Evolutionary conservation across 805 yeast genomes (phyloP), one percentile per base, ranked within the genome.

Genomic region (Clavispora carvajalis): DNA sequence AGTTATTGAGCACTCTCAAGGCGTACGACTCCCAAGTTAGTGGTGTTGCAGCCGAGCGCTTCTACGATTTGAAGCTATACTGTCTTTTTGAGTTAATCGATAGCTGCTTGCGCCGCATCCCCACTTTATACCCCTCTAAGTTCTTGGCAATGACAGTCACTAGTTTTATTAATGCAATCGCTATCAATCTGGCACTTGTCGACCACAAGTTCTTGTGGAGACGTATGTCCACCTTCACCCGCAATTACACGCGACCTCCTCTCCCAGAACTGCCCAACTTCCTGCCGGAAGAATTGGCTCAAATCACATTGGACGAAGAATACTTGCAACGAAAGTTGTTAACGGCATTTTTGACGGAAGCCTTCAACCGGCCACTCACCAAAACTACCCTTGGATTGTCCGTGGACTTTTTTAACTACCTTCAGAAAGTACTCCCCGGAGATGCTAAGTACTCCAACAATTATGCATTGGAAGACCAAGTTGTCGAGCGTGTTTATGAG

Each of bases 81-180:
- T 67, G 79, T 25, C 51, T 86, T 7, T 67, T 81, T 42, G 95
- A 89, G 62, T 67, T 88, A 39, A 62, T 85, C 39, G 69, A 65
- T 13, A 67, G 78, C 33, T 75, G 80, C 31, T 57, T 85, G 52
- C 76, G 73, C 47, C 66, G 81, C 43, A 81, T 87, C 45, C 65
- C 69, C 28, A 85, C 95, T 0, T 57, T 77, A 15, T 80, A 82
- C 54, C 96, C 97, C 7, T 84, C 95, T 0, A 77, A 84, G 46
- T 89, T 85, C 54, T 63, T 90, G 35, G 73, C 83, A 1, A 82
- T 86, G 75, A 77, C 82, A 0, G 73, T 80, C 0, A 57, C 83
- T 1, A 70, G 88, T 0, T 58, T 81, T 26, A 61, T 82, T 38
- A 78, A 78, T 36, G 71, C 77, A 24, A 57, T 78, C 12, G 65